phyloP scores from a whole-genome alignment of 1,139 yeast species.

The Geotrichum carabidarum region DNA sequence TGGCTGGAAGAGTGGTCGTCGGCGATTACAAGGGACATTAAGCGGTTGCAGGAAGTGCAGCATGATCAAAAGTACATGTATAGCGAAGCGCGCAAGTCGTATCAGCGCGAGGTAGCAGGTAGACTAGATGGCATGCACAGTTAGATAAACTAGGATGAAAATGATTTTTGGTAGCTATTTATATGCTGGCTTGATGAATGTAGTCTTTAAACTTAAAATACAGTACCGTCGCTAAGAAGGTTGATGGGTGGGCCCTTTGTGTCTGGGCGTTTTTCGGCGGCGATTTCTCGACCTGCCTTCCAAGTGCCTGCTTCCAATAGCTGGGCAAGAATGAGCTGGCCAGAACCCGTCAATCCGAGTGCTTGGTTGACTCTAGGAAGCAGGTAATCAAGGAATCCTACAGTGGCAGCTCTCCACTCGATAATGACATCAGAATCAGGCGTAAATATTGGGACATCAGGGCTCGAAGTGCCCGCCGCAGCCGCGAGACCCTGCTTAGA shows the following conservation, averaged over 20 bases:
- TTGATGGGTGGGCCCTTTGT: constrained; percentile 58
- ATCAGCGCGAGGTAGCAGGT: neutral
- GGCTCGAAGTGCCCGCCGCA: constrained; percentile 28
- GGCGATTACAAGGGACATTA: constrained; percentile 10
- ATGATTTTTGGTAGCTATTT: too few species aligned
- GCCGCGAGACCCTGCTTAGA: constrained; percentile 17
- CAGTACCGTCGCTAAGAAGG: constrained; percentile 54
- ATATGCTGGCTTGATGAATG: too few species aligned
- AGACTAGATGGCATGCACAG: neutral
- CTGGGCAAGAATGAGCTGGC: constrained; percentile 46
- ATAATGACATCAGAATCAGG: constrained; percentile 55
- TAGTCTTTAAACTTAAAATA: constrained; percentile 37
- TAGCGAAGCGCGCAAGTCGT: neutral
- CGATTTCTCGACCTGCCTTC: constrained; percentile 57
- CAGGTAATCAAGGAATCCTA: constrained; percentile 49
- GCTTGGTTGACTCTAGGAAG: constrained; percentile 46
- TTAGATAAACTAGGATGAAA: too few species aligned
- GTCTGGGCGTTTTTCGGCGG: constrained; percentile 44
- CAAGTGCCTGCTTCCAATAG: constrained; percentile 60
- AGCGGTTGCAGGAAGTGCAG: constrained; percentile 9
- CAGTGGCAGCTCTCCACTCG: constrained; percentile 60
- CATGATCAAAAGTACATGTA: constrained; percentile 1
- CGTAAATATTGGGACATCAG: constrained; percentile 45
- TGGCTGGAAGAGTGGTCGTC: constrained; percentile 16
- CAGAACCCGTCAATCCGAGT: constrained; percentile 32